Evolutionary conservation across 768 basidiomycete genomes (phyloP).

Genomic region (Podaxis rugospora): DNA sequence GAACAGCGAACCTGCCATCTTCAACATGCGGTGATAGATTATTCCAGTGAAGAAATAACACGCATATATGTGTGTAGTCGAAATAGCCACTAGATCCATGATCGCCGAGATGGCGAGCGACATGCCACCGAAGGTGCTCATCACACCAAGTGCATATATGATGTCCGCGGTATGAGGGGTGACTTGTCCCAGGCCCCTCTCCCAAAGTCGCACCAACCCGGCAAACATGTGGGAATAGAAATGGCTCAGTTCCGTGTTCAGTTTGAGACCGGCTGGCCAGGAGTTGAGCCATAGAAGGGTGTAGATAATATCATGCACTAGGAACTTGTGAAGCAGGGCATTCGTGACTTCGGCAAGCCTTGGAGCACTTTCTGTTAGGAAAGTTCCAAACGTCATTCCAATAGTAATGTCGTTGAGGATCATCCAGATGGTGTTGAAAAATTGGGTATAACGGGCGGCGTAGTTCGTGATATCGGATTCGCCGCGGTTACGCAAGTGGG

Average conservation of each 20-base stretch:
- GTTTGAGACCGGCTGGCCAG: constrained; percentile 95
- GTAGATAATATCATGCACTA: constrained; percentile 36
- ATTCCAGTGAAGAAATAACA: constrained; percentile 61
- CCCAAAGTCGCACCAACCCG: constrained; percentile 65
- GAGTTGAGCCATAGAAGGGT: constrained; percentile 81
- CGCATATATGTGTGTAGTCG: constrained; percentile 66
- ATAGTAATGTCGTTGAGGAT: constrained; percentile 88
- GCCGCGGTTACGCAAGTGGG: constrained; percentile 31
- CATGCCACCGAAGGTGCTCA: constrained; percentile 19
- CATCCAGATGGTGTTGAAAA: constrained; percentile 91
- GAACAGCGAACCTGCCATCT: constrained; percentile 66
- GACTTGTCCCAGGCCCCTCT: constrained; percentile 17
- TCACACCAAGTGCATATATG: constrained; percentile 31
- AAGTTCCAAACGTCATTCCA: constrained; percentile 66
- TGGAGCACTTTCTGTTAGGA: constrained; percentile 63
- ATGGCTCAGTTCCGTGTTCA: constrained; percentile 89
- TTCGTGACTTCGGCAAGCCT: constrained; percentile 31
- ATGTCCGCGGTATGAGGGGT: constrained; percentile 17
- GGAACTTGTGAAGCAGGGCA: neutral
- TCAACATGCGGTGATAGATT: constrained; percentile 59
- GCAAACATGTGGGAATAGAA: constrained; percentile 78
- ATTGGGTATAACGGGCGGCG: constrained; percentile 71
- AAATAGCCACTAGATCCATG: constrained; percentile 13
- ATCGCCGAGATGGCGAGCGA: constrained; percentile 11
- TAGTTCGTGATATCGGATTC: constrained; percentile 33